Evolutionary conservation across 345 rosid species (phyloP).

Genomic region (Linum trigynum): DNA sequence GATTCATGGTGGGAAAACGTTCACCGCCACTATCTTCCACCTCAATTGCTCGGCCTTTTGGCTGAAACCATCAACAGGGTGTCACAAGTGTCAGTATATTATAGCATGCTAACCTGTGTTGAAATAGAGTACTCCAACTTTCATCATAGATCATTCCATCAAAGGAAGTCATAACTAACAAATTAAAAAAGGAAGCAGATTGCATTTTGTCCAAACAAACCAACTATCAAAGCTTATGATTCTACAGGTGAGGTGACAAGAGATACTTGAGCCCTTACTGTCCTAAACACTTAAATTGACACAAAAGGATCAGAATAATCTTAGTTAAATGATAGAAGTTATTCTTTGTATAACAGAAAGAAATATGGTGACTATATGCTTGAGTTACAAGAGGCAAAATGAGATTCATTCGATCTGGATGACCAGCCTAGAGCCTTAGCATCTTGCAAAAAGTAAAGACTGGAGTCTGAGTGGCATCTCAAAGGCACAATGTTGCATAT

Average conservation of each 20-base stretch:
- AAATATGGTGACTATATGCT: background rate
- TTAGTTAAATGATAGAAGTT: no score
- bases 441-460: background rate
- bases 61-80: constrained; percentile 18
- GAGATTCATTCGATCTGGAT: background rate
- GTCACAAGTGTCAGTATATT: background rate
- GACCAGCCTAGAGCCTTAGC: constrained; percentile 1
- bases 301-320: background rate
- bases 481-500: background rate
- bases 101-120: background rate
- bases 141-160: background rate
- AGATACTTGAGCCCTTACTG: background rate
- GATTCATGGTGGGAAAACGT: constrained; percentile 44
- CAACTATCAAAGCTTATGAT: background rate
- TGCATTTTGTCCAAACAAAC: background rate
- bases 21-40: constrained; percentile 38
- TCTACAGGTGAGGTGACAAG: background rate
- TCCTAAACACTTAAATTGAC: background rate
- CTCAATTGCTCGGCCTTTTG: constrained; percentile 55
- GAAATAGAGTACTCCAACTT: background rate
- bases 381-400: background rate
- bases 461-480: background rate
- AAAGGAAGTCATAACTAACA: no score
- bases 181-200: background rate
- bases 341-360: no score